Percentiles rank a stretch among this genome's conserved stretches.
These are phyloP conservation scores for Xylogone sp. DNA, from an alignment of 2,329 filamentous ascomycete genomes.

Conservation along the genomic window DNA sequence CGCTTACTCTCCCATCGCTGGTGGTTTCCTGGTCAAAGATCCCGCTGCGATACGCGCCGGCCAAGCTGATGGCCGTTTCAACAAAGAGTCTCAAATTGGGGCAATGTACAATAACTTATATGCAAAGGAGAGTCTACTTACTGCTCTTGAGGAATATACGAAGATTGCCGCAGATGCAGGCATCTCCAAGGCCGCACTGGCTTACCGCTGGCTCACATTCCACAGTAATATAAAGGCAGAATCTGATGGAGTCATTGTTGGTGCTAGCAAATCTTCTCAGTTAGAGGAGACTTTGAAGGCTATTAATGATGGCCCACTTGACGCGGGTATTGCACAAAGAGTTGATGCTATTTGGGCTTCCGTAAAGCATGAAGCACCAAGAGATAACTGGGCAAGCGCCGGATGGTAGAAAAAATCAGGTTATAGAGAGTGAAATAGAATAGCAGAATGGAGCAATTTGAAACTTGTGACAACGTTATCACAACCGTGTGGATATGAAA, in stretches of 20 bases:
- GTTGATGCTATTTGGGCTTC: conserved; percentile 20
- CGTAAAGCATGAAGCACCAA: conserved; percentile 22
- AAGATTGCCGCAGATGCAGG: conserved; percentile 25
- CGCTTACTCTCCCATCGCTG: conserved; percentile 60
- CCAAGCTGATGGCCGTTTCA: conserved; percentile 20
- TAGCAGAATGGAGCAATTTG: neutral
- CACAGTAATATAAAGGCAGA: conserved; percentile 23
- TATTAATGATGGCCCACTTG: conserved; percentile 19
- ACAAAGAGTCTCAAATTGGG: conserved; percentile 8
- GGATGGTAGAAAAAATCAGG: neutral
- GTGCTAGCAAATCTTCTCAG: conserved; percentile 16
- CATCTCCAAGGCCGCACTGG: conserved; percentile 29
- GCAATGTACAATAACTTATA: conserved; percentile 18
- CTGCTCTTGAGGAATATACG: conserved; percentile 25
- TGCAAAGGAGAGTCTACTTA: conserved; percentile 12
- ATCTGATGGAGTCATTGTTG: conserved; percentile 29
- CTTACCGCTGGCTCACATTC: conserved; percentile 32
- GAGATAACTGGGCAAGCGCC: conserved; percentile 13
- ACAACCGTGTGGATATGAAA: too few relatives aligned
- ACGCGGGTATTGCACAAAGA: conserved; percentile 10
- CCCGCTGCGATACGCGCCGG: conserved; percentile 5
- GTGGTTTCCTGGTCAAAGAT: conserved; percentile 51
- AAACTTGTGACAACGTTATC: too few relatives aligned
- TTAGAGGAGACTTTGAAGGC: conserved; percentile 17
- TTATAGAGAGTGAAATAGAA: neutral